Percentiles rank a stretch among this genome's conserved stretches.
These are phyloP conservation scores for Talaromyces albobiverticillius DNA, from an alignment of 2,329 filamentous ascomycete species.

Conservation along the genomic window DNA sequence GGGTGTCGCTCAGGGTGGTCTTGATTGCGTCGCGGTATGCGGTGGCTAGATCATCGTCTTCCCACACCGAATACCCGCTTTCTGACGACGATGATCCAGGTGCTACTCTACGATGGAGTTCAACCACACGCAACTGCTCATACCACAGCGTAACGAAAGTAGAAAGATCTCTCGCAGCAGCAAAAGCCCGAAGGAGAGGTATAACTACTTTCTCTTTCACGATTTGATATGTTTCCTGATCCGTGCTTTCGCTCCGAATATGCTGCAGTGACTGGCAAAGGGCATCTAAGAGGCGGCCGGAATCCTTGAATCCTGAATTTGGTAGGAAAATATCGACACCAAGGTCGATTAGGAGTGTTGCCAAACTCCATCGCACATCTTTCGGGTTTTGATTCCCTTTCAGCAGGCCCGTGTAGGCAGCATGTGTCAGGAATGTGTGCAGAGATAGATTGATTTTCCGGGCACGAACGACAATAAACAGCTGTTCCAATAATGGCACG, in stretches of 20 bases:
- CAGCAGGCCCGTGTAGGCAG: conserved; percentile 39
- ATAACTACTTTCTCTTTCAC: conserved; percentile 39
- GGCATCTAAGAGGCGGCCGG: conserved; percentile 33
- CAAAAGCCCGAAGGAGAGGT: conserved; percentile 40
- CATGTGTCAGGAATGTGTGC: conserved; percentile 39
- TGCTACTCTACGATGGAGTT: conserved; percentile 31
- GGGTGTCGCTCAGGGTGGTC: conserved; percentile 28
- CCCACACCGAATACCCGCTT: conserved; percentile 40
- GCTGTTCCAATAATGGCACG: conserved; percentile 32
- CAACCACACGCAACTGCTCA: conserved; percentile 35
- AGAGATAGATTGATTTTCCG: conserved; percentile 40
- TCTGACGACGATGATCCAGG: neutral
- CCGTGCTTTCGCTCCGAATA: conserved; percentile 20
- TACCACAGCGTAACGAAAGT: conserved; percentile 42
- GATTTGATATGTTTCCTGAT: conserved; percentile 25
- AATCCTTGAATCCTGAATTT: conserved; percentile 40
- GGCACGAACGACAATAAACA: conserved; percentile 38
- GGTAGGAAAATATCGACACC: conserved; percentile 44
- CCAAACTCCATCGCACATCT: conserved; percentile 39
- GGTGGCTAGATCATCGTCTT: conserved; percentile 43
- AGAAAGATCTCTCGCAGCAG: conserved; percentile 37
- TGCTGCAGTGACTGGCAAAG: conserved; percentile 34
- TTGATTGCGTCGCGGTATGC: conserved; percentile 33
- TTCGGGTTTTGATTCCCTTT: conserved; percentile 25
- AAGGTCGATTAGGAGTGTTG: conserved; percentile 40